Percentiles rank a stretch among this genome's conserved stretches.
Conservation (phyloP, 176 grass and related monocot species). For the Olyra latifolia region DNA sequence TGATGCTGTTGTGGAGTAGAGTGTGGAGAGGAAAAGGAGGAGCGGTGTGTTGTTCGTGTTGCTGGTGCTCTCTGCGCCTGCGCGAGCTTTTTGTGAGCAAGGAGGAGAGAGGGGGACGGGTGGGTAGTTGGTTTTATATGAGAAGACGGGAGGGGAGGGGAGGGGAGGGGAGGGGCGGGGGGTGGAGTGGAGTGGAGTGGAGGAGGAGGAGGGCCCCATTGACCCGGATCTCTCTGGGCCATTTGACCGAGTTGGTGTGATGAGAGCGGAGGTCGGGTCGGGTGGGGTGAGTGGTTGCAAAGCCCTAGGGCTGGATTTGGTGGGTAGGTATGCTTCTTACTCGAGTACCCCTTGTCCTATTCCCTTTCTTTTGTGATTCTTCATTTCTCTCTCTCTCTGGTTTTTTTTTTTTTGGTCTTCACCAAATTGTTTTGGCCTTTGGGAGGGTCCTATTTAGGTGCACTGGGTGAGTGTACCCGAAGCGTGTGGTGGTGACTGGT, state of each 20-base stretch:
- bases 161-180: neutral
- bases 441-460: neutral
- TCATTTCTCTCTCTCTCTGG: neutral
- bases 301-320: conserved; percentile 58
- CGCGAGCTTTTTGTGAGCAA: conserved; percentile 46
- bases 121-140: conserved; percentile 49
- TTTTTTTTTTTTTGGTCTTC: neutral
- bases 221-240: conserved; percentile 47
- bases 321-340: conserved; percentile 54
- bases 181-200: neutral
- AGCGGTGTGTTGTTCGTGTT: neutral
- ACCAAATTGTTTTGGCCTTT: conserved; percentile 16
- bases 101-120: conserved; percentile 7
- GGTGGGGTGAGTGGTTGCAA: conserved; percentile 53
- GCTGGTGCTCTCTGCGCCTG: conserved; percentile 1
- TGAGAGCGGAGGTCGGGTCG: neutral
- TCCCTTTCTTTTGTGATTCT: conserved; percentile 21
- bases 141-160: neutral
- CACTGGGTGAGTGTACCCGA: conserved; percentile 27
- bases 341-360: conserved; percentile 48
- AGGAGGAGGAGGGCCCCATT: conserved; percentile 39
- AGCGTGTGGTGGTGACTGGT: neutral
- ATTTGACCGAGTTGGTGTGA: conserved; percentile 79
- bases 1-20: neutral
- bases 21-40: neutral